These are phyloP conservation scores for Plasmodium falciparum DNA, from an alignment of 169 alveolate species.

Conservation along the genomic window DNA sequence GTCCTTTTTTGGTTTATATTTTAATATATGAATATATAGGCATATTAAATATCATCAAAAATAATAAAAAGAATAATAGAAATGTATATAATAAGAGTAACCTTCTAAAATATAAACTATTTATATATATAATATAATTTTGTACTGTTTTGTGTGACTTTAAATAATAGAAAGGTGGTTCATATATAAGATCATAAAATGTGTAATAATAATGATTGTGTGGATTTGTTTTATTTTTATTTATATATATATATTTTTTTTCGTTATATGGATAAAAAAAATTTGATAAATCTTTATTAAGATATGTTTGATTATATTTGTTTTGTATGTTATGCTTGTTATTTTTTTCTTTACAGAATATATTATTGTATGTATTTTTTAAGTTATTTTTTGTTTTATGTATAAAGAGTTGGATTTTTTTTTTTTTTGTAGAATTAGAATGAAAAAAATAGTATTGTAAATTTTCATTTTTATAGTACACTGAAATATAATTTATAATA, in stretches of 20 bases:
- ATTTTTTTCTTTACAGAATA: slow-evolving; percentile 17
- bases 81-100: slow-evolving; percentile 19
- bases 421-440: background rate
- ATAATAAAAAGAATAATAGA: slow-evolving; percentile 32
- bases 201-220: background rate
- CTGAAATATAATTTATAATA: slow-evolving; percentile 19
- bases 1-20: too few species aligned
- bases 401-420: slow-evolving; percentile 17
- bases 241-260: background rate
- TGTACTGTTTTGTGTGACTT: slow-evolving; percentile 36
- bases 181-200: background rate
- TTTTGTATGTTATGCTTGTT: background rate
- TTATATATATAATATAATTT: slow-evolving; percentile 44
- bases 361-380: slow-evolving; percentile 25
- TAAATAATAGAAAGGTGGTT: slow-evolving; percentile 28
- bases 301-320: background rate
- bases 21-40: background rate
- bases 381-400: slow-evolving; percentile 20
- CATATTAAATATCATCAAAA: slow-evolving; percentile 1
- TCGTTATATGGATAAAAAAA: slow-evolving; percentile 3
- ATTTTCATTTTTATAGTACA: slow-evolving; percentile 20
- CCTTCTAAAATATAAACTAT: slow-evolving; percentile 41
- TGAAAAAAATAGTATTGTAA: slow-evolving; percentile 35
- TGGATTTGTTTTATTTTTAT: background rate
- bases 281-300: background rate